Base-by-base conservation (phyloP, 371 early-diverging fungal genomes). In the Apophysomyces ossiformis region DNA sequence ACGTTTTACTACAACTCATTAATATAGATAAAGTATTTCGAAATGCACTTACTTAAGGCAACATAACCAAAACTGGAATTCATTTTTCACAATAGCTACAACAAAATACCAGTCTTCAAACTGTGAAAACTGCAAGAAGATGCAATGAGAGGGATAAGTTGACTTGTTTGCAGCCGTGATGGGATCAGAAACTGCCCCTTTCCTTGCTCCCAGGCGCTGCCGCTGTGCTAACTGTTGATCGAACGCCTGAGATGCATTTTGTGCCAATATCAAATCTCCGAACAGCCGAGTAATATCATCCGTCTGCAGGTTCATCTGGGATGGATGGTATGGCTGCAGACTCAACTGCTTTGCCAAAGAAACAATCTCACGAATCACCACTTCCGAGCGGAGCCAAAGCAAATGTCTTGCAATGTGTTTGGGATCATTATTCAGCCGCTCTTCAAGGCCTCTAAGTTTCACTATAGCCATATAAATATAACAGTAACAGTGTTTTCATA, bases 61-160 rank as follows among this genome's bases (percentile, higher is more conserved):
- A 50, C 81, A 79, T 16, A 83, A 63, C 70, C 79, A 83, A 4
- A 75, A 69, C 44, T 77, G 76, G 39, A 83, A 76, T 63, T 78
- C 73, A 58, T 81, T 81, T 39, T 74, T 71, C 0, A 79, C 69
- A 35, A 77, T 75, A 5, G 81, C 76, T 37, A 81, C 64, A 4
- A 81, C 73, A 57, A 83, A 69, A 54, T 83, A 79, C 78, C 78
- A 83, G 41, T 83, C 81, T 59, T 80, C 79, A 59, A 79, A 83
- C 41, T 83, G 84, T 1, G 79, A 65, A 60, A 83, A 83, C 37
- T 79, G 81, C 1, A 83, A 60, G 65, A 83, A 83, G 0, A 81
- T 69, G 56, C 81, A 77, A 60, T 83, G 83, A 1, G 78, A 68
- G n/a, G 83, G 83, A 46, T 75, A 80, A 18, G 57, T 60, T 18